Evolutionary conservation across 202 grass and related monocot species (phyloP), one percentile per base, ranked within the genome.

Genomic region (Zoysia matrella): DNA sequence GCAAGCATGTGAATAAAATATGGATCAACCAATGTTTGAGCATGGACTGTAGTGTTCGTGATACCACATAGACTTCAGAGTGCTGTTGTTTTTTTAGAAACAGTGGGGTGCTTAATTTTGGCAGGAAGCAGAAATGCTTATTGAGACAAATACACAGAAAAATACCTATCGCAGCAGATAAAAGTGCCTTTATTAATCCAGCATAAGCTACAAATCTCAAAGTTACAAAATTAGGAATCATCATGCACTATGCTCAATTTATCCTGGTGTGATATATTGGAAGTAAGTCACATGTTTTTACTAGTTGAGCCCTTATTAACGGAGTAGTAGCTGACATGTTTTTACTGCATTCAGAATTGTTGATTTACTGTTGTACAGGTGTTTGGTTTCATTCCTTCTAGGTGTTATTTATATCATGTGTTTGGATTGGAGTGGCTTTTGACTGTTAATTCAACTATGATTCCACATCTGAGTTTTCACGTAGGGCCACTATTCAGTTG

Each of bases 241-340:
- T 15, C 47, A 50, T 9, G 41, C 11, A 5, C 67, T 71, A 46
- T 64, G 50, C 13, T 65, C 50, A 63, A 16, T 18, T 65, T 82
- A 82, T 80, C 69, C 46, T 58, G 3, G 2, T 66, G 5, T 76
- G 44, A 11, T 6, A 47, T 36, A 36, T 36, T 36, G 0, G 30
- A 36, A 36, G 30, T 36, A 36, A 36, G 30, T 36, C 30, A 36
- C 30, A 36, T 36, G 30, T 36, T 36, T 36, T 36, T 36, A 8
- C 51, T 44, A 4, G 75, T 62, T 67, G 75, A 44, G 47, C 49
- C 14, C 49, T 66, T 67, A 54, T 77, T 65, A 42, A 56, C 43
- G 36, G 7, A 36, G 30, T 36, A 81, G 8, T 7, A 41, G 47
- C 52, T 62, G n/a, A 57, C 22, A 51, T 58, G 4, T 44, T 67